Evolutionary conservation across 2,329 filamentous ascomycete genomes (phyloP), one percentile per base, ranked within the genome.

Genomic region (Ceratocystis papillata): DNA sequence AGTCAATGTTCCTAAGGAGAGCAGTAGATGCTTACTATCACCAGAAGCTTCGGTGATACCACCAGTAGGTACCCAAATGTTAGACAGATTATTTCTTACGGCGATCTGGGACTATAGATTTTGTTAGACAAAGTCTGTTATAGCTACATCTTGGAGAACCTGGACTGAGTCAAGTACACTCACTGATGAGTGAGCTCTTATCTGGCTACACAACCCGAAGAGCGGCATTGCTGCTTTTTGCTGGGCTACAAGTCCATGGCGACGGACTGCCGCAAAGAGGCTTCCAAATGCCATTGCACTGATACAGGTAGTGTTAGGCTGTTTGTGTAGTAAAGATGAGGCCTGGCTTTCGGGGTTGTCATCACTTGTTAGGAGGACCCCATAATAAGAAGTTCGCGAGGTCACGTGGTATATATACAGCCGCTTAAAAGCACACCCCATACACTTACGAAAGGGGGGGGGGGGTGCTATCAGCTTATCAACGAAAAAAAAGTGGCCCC

Each of bases 41-140:
- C 80, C 78, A 55, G 81, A 77, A 30, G 78, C 78, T 50, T 79
- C 78, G 67, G 85, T 79, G 65, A 89, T 83, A 6, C 87, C 86
- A 55, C 87, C 86, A 0, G 87, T 89, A 1, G 91, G 90, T 33
- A 86, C 80, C 90, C 92, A 96, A 75, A 91, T 83, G 59, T 80
- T 85, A 2, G 90, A 93, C 8, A 93, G 75, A 67, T 69, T 68
- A 8, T 68, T 65, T 64, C 67, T 68, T 33, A 66, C 44, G 10
- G 50, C 20, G 10, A 50, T 48, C 8, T 37, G 67, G 3, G 48
- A 64, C 67, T 68, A 65, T 30, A n/a, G 12, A 28, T 25, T 7
- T 20, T 25, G 63, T 68, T 57, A 68, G 60, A 60, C 20, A 22
- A 50, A 22, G 25, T 4, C 50, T 20, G 20, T 6, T 44, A 17